Percentiles rank a stretch among this genome's conserved stretches.
phyloP scores from a whole-genome alignment of 768 basidiomycete species.

The Suillus paluster region DNA sequence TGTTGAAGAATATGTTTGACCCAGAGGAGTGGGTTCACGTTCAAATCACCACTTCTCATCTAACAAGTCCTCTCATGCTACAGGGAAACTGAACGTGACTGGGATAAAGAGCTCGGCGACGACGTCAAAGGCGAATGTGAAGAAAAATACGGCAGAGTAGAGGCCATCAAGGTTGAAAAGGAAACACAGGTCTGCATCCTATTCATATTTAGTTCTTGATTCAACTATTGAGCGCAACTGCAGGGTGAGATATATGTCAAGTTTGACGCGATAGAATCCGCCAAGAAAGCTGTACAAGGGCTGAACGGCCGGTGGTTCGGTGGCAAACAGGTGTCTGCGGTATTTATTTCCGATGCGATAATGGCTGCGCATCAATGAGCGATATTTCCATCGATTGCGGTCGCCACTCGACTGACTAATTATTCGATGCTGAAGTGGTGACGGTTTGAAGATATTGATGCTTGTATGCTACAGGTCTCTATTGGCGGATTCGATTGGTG shows the following conservation, averaged over 20 bases:
- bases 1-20: conserved; percentile 95
- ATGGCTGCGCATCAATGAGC: conserved; percentile 87
- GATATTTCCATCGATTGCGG: conserved; percentile 10
- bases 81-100: conserved; percentile 94
- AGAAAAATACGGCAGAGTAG: conserved; percentile 85
- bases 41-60: conserved; percentile 9
- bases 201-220: conserved; percentile 2
- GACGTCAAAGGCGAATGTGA: conserved; percentile 97
- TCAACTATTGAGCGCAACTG: conserved; percentile 15
- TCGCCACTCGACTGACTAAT: conserved; percentile 23
- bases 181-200: conserved; percentile 77
- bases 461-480: conserved; percentile 34
- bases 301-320: conserved; percentile 98
- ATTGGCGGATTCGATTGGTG: conserved; percentile 27
- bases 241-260: conserved; percentile 98
- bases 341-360: conserved; percentile 91
- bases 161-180: conserved; percentile 90
- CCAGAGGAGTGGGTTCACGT: conserved; percentile 82
- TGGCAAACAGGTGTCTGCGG: conserved; percentile 84
- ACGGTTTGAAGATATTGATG: conserved; percentile 33
- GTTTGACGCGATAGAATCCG: conserved; percentile 78
- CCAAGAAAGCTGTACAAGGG: conserved; percentile 84
- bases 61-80: conserved; percentile 12
- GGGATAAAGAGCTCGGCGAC: conserved; percentile 95
- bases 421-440: conserved; percentile 32